A percentile compares a stretch with the other conserved stretches of the same genome.
Evolutionary conservation across 2,329 filamentous ascomycete species (phyloP).

Genomic region (Trichophyton schoenleinii): DNA sequence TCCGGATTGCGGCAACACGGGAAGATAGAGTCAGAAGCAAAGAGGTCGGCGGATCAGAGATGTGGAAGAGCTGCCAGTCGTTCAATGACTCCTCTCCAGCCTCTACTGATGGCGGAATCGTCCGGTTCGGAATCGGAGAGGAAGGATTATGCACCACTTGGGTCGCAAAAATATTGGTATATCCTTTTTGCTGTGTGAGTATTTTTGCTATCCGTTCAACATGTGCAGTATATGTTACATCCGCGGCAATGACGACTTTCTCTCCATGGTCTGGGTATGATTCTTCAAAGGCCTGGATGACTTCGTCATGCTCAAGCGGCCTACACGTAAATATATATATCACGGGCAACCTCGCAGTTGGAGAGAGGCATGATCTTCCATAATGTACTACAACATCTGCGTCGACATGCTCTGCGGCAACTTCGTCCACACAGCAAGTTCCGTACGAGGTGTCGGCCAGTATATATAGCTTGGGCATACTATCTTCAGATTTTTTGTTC

Average conservation of each 20-base stretch:
- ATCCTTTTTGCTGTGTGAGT: slow-evolving; percentile 51
- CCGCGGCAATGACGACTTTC: slow-evolving; percentile 71
- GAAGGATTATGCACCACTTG: slow-evolving; percentile 64
- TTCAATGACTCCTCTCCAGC: slow-evolving; percentile 41
- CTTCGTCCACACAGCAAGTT: slow-evolving; percentile 91
- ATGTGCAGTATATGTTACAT: slow-evolving; percentile 74
- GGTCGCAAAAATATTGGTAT: slow-evolving; percentile 56
- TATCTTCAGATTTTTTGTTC: slow-evolving; percentile 2
- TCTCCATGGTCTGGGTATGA: slow-evolving; percentile 53
- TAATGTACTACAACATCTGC: slow-evolving; percentile 92
- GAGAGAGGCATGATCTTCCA: slow-evolving; percentile 80
- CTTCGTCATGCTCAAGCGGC: slow-evolving; percentile 49
- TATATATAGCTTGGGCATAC: slow-evolving; percentile 53
- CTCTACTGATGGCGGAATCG: slow-evolving; percentile 42
- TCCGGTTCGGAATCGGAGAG: slow-evolving; percentile 73
- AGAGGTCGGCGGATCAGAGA: slow-evolving; percentile 66
- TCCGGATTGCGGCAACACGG: slow-evolving; percentile 63
- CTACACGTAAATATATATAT: slow-evolving; percentile 80
- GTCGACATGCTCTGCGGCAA: slow-evolving; percentile 84
- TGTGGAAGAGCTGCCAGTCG: slow-evolving; percentile 68
- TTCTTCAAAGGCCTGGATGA: slow-evolving; percentile 49
- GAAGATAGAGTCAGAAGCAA: slow-evolving; percentile 79
- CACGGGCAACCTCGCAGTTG: slow-evolving; percentile 73
- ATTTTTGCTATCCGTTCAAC: slow-evolving; percentile 45
- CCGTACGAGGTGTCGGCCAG: slow-evolving; percentile 94